Percentiles rank a stretch among this genome's conserved stretches.
Evolutionary conservation across 2,329 filamentous ascomycete genomes (phyloP).

Genomic region (Penicillium hordei): DNA sequence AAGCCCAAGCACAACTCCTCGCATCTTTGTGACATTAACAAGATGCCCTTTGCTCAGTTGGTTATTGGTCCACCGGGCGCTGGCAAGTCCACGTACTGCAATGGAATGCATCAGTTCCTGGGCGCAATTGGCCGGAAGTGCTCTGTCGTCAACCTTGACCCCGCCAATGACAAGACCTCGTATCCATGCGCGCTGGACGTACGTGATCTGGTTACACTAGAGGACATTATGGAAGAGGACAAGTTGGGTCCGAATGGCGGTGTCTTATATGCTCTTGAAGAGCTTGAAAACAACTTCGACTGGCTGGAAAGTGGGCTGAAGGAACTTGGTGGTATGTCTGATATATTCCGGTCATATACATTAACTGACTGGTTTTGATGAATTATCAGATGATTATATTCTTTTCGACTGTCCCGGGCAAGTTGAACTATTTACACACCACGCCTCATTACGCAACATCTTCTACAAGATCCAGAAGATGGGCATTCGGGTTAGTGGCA

Average conservation of each 20-base stretch:
- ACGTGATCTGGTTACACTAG: slow-evolving; percentile 80
- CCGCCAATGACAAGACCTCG: slow-evolving; percentile 88
- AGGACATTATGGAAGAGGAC: slow-evolving; percentile 93
- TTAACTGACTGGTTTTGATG: not conserved
- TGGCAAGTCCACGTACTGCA: slow-evolving; percentile 96
- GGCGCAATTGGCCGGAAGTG: slow-evolving; percentile 91
- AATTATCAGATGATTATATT: slow-evolving; percentile 74
- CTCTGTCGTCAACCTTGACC: slow-evolving; percentile 94
- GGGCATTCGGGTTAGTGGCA: slow-evolving; percentile 74
- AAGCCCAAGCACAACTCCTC: not conserved
- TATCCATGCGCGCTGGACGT: slow-evolving; percentile 92
- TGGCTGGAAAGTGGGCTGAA: slow-evolving; percentile 84
- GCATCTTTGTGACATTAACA: slow-evolving; percentile 1
- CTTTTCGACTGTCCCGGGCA: slow-evolving; percentile 96
- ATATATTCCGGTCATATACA: not conserved
- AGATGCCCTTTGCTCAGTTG: slow-evolving; percentile 68
- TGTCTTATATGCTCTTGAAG: slow-evolving; percentile 89
- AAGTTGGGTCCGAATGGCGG: slow-evolving; percentile 89
- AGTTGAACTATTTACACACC: slow-evolving; percentile 95
- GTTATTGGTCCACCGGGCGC: slow-evolving; percentile 92
- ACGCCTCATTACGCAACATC: slow-evolving; percentile 86
- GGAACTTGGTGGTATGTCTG: slow-evolving; percentile 60
- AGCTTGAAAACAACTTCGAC: slow-evolving; percentile 89
- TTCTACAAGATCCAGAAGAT: slow-evolving; percentile 87
- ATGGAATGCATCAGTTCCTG: slow-evolving; percentile 99